phyloP scores from a whole-genome alignment of 257 asterid genomes.

The Gardenia jasminoides region DNA sequence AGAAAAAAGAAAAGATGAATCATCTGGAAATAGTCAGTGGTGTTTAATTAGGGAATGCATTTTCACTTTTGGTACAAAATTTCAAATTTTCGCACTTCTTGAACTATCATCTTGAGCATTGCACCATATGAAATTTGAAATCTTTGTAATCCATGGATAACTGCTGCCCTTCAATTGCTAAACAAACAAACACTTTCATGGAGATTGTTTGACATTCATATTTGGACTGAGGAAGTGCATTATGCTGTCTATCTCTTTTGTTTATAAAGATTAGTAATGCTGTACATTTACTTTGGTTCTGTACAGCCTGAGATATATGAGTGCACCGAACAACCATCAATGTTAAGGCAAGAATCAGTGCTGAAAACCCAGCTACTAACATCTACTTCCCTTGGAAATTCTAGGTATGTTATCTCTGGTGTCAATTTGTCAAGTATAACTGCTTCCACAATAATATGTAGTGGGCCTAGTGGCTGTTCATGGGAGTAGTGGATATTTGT shows the following conservation, averaged over 20 bases:
- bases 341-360: slow-evolving; percentile 65
- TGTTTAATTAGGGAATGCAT: neutral
- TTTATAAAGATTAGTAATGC: neutral
- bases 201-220: neutral
- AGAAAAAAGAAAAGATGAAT: too few species aligned
- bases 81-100: neutral
- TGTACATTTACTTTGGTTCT: slow-evolving; percentile 15
- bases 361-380: slow-evolving; percentile 74
- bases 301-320: slow-evolving; percentile 73
- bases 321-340: slow-evolving; percentile 62
- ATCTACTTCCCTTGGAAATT: slow-evolving; percentile 63
- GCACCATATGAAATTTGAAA: neutral
- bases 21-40: too few species aligned
- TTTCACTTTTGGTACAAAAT: neutral
- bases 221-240: neutral
- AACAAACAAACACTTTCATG: neutral
- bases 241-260: neutral
- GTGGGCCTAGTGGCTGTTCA: neutral
- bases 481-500: neutral
- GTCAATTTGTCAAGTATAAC: neutral
- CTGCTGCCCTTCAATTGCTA: neutral
- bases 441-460: neutral
- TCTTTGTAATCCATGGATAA: neutral
- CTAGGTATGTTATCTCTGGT: slow-evolving; percentile 53
- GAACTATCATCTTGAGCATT: neutral